A percentile compares a stretch with the other conserved stretches of the same genome.
phyloP scores from a whole-genome alignment of 192 early-diverging fungal genomes.

The Umbelopsis vinacea region DNA sequence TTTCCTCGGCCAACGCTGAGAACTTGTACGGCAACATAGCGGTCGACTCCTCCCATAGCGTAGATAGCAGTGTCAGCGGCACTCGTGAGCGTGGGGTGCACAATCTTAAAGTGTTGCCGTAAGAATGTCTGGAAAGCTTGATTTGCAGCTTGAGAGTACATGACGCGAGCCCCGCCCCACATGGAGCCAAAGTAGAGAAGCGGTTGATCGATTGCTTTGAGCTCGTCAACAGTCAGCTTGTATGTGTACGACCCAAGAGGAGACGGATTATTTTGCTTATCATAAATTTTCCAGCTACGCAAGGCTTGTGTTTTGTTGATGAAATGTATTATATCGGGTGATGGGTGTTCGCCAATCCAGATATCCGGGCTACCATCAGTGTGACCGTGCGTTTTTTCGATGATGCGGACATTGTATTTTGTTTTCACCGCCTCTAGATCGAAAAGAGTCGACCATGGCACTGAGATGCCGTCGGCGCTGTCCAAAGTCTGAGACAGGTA shows the following conservation, averaged over 20 bases:
- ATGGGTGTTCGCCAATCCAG: not conserved
- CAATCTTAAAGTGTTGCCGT: constrained; percentile 20
- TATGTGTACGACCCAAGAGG: constrained; percentile 11
- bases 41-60: constrained; percentile 27
- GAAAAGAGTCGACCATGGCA: constrained; percentile 38
- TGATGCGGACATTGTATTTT: constrained; percentile 27
- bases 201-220: constrained; percentile 9
- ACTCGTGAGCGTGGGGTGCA: not conserved
- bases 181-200: constrained; percentile 35
- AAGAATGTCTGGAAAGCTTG: not conserved
- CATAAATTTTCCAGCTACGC: constrained; percentile 10
- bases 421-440: constrained; percentile 17
- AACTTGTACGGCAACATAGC: constrained; percentile 22
- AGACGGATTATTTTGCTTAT: not conserved
- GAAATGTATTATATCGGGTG: constrained; percentile 30
- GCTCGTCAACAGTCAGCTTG: not conserved
- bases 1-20: not conserved
- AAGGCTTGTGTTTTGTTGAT: constrained; percentile 21
- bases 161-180: constrained; percentile 18
- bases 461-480: constrained; percentile 22
- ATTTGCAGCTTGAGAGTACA: not conserved
- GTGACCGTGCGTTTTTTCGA: constrained; percentile 25
- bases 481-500: constrained; percentile 19
- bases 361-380: constrained; percentile 23
- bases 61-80: constrained; percentile 16